These are phyloP conservation scores for Rhododendron kiyosumense DNA, from an alignment of 148 eudicot species.

Conservation along the genomic window DNA sequence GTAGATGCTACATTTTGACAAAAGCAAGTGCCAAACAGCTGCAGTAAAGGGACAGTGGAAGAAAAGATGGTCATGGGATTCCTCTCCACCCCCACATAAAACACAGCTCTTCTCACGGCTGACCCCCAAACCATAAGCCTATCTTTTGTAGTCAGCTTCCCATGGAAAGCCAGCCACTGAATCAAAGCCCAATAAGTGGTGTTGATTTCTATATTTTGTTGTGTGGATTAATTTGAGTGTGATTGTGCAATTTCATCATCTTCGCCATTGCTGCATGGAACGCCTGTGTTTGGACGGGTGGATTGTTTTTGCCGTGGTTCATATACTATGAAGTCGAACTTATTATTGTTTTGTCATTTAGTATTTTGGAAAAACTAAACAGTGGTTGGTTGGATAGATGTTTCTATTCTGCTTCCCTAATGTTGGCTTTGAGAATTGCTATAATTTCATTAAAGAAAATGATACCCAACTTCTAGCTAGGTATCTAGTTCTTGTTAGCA, in stretches of 20 bases:
- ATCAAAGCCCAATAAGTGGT: not conserved
- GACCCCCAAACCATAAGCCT: no score
- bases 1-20: no score
- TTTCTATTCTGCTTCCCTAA: not conserved
- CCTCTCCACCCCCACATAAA: no score
- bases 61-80: no score
- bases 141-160: no score
- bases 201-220: not conserved
- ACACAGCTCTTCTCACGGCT: no score
- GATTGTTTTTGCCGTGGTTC: not conserved
- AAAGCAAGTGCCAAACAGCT: no score
- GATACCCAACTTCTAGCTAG: not conserved
- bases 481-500: not conserved
- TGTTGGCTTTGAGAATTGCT: not conserved
- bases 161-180: no score
- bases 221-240: not conserved
- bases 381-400: not conserved
- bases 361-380: not conserved
- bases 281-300: not conserved
- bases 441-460: not conserved
- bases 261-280: not conserved
- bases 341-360: not conserved
- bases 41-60: no score
- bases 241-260: not conserved
- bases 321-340: not conserved